Evolutionary conservation across 2,329 filamentous ascomycete genomes (phyloP).

Genomic region (Ophiostoma sp.): DNA sequence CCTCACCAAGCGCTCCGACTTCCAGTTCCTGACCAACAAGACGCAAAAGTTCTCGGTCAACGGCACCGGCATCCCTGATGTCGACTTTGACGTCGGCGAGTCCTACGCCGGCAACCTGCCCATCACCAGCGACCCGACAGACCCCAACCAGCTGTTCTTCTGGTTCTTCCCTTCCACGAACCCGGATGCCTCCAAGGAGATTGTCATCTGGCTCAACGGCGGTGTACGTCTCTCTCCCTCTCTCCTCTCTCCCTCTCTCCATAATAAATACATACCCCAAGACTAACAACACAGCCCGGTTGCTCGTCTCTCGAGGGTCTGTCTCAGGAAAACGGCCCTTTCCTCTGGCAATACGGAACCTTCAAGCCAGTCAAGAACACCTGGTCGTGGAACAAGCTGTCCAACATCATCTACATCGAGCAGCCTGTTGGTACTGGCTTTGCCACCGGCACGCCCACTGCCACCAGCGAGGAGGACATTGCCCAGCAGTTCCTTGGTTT

Average conservation of each 20-base stretch:
- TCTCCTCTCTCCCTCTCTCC: background rate
- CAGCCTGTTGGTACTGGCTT: slow-evolving; percentile 66
- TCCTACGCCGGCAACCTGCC: slow-evolving; percentile 60
- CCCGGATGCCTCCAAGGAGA: slow-evolving; percentile 48
- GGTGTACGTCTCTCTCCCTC: slow-evolving; percentile 34
- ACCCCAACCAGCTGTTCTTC: slow-evolving; percentile 51
- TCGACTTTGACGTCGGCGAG: slow-evolving; percentile 63
- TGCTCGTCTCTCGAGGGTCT: slow-evolving; percentile 62
- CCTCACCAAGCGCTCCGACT: background rate
- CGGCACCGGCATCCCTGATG: slow-evolving; percentile 59
- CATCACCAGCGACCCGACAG: slow-evolving; percentile 46
- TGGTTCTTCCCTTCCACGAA: slow-evolving; percentile 62
- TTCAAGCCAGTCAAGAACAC: slow-evolving; percentile 58
- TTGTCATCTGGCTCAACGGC: slow-evolving; percentile 59
- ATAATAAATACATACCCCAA: too few relatives aligned
- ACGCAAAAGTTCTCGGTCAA: slow-evolving; percentile 53
- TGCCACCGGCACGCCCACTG: slow-evolving; percentile 58
- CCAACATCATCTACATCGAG: slow-evolving; percentile 72
- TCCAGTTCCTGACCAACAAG: slow-evolving; percentile 26
- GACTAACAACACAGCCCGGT: slow-evolving; percentile 41
- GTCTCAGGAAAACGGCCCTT: slow-evolving; percentile 72
- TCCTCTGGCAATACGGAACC: slow-evolving; percentile 66
- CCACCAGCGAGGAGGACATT: slow-evolving; percentile 61
- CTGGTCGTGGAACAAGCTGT: slow-evolving; percentile 70
- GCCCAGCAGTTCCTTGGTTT: slow-evolving; percentile 70